Evolutionary conservation across 352 stramenopile species (phyloP).

Genomic region (Phytophthora hybrid): DNA sequence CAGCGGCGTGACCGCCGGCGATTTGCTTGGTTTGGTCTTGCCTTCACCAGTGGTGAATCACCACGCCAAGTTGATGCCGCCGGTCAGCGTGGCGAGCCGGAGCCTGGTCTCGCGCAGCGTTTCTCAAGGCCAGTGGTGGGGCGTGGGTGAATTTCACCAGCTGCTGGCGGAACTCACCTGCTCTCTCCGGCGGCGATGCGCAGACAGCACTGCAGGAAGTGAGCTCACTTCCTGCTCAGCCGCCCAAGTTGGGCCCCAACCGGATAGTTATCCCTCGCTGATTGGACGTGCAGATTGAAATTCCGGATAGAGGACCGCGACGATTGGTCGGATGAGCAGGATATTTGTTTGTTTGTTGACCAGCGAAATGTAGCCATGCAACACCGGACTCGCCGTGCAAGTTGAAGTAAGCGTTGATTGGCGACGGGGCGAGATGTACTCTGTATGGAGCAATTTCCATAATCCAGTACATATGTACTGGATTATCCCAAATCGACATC

Average conservation of each 20-base stretch:
- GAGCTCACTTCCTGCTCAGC: too few species aligned
- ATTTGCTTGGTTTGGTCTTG: slow-evolving; percentile 10
- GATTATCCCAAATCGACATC: too few species aligned
- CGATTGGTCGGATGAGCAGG: slow-evolving; percentile 1
- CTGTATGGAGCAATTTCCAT: too few species aligned
- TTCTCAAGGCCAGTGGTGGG: slow-evolving; percentile 23
- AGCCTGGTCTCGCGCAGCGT: slow-evolving; percentile 11
- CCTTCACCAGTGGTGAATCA: too few species aligned
- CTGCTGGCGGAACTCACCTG: slow-evolving; percentile 14
- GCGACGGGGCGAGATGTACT: background rate
- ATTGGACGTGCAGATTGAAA: background rate
- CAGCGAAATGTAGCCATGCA: slow-evolving; percentile 28
- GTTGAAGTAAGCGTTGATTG: slow-evolving; percentile 1
- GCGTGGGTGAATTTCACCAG: slow-evolving; percentile 14
- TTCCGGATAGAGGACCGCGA: background rate
- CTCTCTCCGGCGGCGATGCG: slow-evolving; percentile 15
- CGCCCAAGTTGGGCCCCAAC: too few species aligned
- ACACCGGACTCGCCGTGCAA: slow-evolving; percentile 13
- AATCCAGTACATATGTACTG: too few species aligned
- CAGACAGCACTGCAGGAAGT: background rate
- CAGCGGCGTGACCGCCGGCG: slow-evolving; percentile 5
- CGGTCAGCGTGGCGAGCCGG: slow-evolving; percentile 8
- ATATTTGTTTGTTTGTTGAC: slow-evolving; percentile 13
- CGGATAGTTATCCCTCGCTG: background rate
- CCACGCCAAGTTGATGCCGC: background rate